These are phyloP conservation scores for Chrysanthemum lavandulifolium DNA, from an alignment of 129 eudicot species.

Conservation along the genomic window DNA sequence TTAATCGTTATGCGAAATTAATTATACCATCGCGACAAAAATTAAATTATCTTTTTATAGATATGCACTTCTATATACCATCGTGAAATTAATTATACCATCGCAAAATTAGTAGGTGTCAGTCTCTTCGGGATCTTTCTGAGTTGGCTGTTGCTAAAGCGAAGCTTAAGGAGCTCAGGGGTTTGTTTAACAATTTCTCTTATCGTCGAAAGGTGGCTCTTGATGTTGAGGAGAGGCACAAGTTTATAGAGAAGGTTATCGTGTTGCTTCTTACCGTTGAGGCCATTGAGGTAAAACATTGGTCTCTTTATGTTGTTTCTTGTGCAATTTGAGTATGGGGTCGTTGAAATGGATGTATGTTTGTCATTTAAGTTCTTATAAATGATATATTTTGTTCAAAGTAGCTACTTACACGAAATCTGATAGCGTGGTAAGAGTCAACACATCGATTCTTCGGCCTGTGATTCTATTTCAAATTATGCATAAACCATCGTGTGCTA, in stretches of 20 bases:
- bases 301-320: neutral
- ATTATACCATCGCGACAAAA: too few relatives aligned
- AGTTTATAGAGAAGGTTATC: conserved; percentile 72
- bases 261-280: conserved; percentile 93
- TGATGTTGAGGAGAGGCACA: conserved; percentile 83
- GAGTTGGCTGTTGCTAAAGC: conserved; percentile 88
- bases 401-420: neutral
- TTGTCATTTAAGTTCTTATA: neutral
- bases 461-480: neutral
- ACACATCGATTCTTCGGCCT: neutral
- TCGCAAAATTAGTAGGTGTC: conserved; percentile 48
- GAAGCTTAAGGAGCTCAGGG: conserved; percentile 89
- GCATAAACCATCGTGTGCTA: neutral
- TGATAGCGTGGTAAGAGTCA: neutral
- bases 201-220: conserved; percentile 69
- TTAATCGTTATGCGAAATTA: too few relatives aligned
- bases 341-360: neutral
- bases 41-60: too few relatives aligned
- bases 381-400: neutral
- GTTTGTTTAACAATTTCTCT: conserved; percentile 82
- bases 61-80: too few relatives aligned
- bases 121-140: conserved; percentile 79
- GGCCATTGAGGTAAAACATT: conserved; percentile 66
- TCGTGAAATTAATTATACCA: too few relatives aligned
- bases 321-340: neutral